Percentiles rank a stretch among this genome's conserved stretches.
Evolutionary conservation across 1,139 yeast species (phyloP).

Genomic region (Suhomyces bribrorum): DNA sequence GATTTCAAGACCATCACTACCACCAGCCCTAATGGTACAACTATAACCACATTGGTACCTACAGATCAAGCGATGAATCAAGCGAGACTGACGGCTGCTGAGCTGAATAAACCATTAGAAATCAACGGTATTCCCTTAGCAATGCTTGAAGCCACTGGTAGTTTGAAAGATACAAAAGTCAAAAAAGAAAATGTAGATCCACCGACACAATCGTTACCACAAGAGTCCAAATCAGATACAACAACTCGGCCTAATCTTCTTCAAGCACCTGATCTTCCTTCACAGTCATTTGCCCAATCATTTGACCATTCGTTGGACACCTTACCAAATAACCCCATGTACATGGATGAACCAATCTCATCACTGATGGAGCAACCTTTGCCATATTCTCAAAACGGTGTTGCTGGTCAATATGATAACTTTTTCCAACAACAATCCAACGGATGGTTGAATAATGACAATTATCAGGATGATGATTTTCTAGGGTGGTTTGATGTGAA

Average conservation of each 20-base stretch:
- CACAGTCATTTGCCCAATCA: constrained; percentile 6
- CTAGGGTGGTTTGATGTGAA: constrained; percentile 91
- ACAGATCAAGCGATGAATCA: constrained; percentile 72
- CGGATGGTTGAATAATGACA: constrained; percentile 75
- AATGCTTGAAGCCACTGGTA: constrained; percentile 80
- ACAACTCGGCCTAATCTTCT: constrained; percentile 4
- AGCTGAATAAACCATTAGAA: constrained; percentile 56
- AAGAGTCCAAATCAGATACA: background rate
- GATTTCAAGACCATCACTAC: constrained; percentile 83
- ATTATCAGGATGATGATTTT: constrained; percentile 72
- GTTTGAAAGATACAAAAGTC: constrained; percentile 40
- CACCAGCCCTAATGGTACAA: constrained; percentile 91
- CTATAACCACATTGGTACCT: constrained; percentile 85
- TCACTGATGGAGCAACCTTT: constrained; percentile 3
- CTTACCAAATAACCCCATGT: constrained; percentile 4
- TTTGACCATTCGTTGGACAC: constrained; percentile 7
- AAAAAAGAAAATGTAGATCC: background rate
- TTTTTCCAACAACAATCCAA: constrained; percentile 80
- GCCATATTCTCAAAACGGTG: constrained; percentile 15
- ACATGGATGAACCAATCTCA: constrained; percentile 6
- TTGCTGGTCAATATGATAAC: constrained; percentile 49
- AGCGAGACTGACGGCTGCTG: constrained; percentile 59
- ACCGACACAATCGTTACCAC: background rate
- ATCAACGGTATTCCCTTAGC: constrained; percentile 81
- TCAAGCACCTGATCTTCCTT: constrained; percentile 8